Conservation (phyloP, 352 stramenopile genomes). For the Phytophthora tentaculata region DNA sequence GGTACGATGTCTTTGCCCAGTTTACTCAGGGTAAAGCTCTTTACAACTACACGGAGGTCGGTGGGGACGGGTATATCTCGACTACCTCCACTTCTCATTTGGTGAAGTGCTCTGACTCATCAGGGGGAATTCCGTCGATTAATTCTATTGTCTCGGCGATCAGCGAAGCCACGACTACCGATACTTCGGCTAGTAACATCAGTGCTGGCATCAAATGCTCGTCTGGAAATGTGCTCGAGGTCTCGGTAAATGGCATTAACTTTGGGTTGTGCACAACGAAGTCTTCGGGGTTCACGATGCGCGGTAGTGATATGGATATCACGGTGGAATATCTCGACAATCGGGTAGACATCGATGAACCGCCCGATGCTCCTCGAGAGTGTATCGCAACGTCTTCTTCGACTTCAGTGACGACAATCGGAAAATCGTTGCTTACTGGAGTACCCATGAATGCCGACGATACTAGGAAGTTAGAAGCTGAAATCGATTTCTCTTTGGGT, state of each 20-base stretch:
- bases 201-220: constrained; percentile 4
- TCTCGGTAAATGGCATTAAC: constrained; percentile 3
- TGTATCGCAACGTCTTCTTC: neutral
- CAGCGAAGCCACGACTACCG: constrained; percentile 8
- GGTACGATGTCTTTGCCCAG: constrained; percentile 28
- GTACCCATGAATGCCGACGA: neutral
- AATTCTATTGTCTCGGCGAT: constrained; percentile 20
- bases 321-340: constrained; percentile 6
- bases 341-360: neutral
- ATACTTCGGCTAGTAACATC: neutral
- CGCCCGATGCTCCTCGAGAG: neutral
- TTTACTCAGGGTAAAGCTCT: constrained; percentile 11
- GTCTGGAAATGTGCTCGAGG: constrained; percentile 14
- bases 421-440: constrained; percentile 12
- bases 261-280: constrained; percentile 13
- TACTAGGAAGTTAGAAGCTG: constrained; percentile 11
- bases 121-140: constrained; percentile 14
- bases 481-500: constrained; percentile 20
- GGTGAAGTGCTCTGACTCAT: constrained; percentile 17
- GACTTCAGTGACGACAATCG: constrained; percentile 7
- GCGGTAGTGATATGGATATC: constrained; percentile 18
- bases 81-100: neutral
- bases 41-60: constrained; percentile 36
- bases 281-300: constrained; percentile 11
- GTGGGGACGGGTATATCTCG: constrained; percentile 23